phyloP scores from a whole-genome alignment of 345 rosid genomes.

The Camelina hispida region DNA sequence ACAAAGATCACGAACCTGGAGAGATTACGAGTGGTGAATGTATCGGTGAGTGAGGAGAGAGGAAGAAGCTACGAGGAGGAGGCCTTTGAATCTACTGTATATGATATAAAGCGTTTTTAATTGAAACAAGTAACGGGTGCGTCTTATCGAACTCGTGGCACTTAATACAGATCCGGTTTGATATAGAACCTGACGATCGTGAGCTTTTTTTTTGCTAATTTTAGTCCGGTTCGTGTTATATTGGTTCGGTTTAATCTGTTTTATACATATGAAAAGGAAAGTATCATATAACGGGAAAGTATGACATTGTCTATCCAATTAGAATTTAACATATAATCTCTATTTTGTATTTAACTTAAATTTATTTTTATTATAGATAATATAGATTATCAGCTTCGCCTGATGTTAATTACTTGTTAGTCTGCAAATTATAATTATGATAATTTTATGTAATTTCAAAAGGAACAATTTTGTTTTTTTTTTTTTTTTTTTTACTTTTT shows the following conservation, averaged over 20 bases:
- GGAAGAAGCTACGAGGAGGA: background rate
- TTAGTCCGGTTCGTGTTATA: no score
- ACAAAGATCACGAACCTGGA: constrained; percentile 29
- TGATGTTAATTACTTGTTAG: no score
- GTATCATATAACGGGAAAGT: background rate
- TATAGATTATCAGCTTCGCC: no score
- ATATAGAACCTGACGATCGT: background rate
- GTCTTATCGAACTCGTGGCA: constrained; percentile 6
- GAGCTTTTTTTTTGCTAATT: no score
- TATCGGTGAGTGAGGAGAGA: background rate
- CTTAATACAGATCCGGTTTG: constrained; percentile 23
- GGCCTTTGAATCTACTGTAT: background rate
- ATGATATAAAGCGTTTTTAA: constrained; percentile 2
- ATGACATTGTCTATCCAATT: constrained; percentile 30
- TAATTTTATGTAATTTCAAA: no score
- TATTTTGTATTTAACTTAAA: background rate
- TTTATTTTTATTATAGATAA: no score
- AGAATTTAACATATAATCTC: constrained; percentile 3
- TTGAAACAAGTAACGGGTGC: constrained; percentile 22
- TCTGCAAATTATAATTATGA: no score
- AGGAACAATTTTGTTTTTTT: no score
- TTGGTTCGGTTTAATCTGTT: background rate
- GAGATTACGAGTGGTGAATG: constrained; percentile 8
- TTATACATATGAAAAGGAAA: background rate
- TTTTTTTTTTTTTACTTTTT: no score